Base-by-base conservation (phyloP, 2,329 filamentous ascomycete species). In the Colletotrichum tropicicola region DNA sequence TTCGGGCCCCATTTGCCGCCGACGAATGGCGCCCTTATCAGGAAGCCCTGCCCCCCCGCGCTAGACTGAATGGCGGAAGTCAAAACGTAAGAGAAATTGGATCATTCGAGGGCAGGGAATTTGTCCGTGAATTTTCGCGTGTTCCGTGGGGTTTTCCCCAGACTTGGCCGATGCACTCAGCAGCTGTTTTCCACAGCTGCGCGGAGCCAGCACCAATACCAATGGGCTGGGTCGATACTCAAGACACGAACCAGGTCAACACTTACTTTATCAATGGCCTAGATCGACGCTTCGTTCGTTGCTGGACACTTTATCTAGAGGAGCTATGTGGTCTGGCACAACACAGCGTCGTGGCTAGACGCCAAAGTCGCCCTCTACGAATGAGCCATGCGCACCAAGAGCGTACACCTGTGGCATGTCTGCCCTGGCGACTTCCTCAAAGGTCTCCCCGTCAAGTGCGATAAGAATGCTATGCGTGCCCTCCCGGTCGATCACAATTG, bases 391-490 rank as follows among this genome's bases (percentile, higher is more conserved):
- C 6, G 63, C 53, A 7, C 58, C 49, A n/a, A 60, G 30, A 5
- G 17, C 58, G 35, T 54, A 69, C 6, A 67, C 66, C 35, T 68
- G 68, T 13, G 66, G 68, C 57, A 68, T 59, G 15, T 66, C 59
- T 4, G 64, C 68, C 44, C 68, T 54, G 4, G 64, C 68, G 19
- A 66, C 48, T 59, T 68, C 64, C 17, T 59, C 51, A n/a, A 68
- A 67, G 2, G 58, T 59, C 51, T 45, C 56, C 10, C 67, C 68
- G 39, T 70, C 68, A 23, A 70, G 61, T 13, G 54, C 67, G 13
- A 68, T 47, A 5, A 68, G 59, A 23, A 68, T 65, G 15, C 67
- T 70, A n/a, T 64, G 53, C n/a, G 61, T 68, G 2, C 64, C 65
- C 37, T 65, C 35, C n/a, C 54, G 45, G 32, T 68, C 43, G 25